Evolutionary conservation across 176 grass and related monocot genomes (phyloP).

Genomic region (Raddia distichophylla): DNA sequence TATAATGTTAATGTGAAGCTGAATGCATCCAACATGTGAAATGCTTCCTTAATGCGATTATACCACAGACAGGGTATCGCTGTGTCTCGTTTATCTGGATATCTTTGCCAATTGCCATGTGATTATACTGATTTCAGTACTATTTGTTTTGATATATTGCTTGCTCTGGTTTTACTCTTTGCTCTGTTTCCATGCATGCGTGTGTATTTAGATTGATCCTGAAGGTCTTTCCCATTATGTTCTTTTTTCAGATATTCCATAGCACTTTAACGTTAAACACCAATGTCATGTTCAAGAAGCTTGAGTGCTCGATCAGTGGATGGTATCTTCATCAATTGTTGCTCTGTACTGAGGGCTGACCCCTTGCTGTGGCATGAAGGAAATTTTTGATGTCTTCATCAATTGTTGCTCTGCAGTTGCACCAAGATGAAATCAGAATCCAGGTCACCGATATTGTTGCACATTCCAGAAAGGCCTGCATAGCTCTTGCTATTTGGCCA

Average conservation of each 20-base stretch:
- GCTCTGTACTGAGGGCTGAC: background rate
- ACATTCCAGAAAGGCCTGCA: background rate
- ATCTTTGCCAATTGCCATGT: background rate
- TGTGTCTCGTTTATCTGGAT: background rate
- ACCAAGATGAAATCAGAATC: background rate
- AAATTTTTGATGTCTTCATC: background rate
- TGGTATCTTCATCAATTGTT: background rate
- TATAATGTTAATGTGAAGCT: background rate
- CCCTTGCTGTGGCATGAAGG: background rate
- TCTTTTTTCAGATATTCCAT: background rate
- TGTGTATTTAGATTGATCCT: background rate
- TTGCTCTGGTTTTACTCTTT: background rate
- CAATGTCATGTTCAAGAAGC: background rate
- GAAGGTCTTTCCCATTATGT: background rate
- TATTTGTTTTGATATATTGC: background rate
- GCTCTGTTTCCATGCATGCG: background rate
- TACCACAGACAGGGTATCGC: background rate
- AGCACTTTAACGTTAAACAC: background rate
- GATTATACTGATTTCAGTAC: background rate
- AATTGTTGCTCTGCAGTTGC: background rate
- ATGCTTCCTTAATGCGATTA: background rate
- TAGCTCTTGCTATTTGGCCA: background rate
- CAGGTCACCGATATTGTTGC: background rate
- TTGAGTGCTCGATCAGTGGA: background rate
- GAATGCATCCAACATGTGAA: background rate